Conservation (phyloP, 805 yeast genomes). For the Cyberlindnera japonica region DNA sequence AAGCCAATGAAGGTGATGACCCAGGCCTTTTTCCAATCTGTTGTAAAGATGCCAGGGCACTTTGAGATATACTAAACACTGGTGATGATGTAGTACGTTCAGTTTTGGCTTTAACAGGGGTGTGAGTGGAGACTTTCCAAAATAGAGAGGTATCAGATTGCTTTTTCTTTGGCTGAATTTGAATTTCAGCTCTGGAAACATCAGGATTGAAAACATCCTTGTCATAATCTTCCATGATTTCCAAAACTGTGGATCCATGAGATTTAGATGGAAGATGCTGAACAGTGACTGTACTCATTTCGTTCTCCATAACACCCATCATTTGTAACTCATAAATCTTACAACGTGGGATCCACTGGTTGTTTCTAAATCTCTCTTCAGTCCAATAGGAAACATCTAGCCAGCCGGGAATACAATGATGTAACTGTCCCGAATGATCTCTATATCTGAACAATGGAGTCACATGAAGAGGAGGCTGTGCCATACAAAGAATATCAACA, state of each 20-base stretch:
- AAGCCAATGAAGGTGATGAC: constrained; percentile 1
- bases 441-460: constrained; percentile 83
- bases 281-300: constrained; percentile 64
- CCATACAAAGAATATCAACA: constrained; percentile 81
- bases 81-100: constrained; percentile 17
- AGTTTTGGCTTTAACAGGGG: constrained; percentile 21
- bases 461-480: constrained; percentile 88
- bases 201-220: constrained; percentile 41
- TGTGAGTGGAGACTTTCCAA: constrained; percentile 24
- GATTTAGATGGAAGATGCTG: constrained; percentile 45
- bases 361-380: constrained; percentile 39
- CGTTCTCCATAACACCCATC: constrained; percentile 98
- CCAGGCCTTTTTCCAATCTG: constrained; percentile 15
- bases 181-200: constrained; percentile 12
- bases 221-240: constrained; percentile 71
- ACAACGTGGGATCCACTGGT: constrained; percentile 90
- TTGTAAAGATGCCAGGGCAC: constrained; percentile 20
- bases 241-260: constrained; percentile 40
- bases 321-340: constrained; percentile 93
- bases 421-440: constrained; percentile 45
- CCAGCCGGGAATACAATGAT: constrained; percentile 91
- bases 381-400: constrained; percentile 90
- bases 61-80: constrained; percentile 19
- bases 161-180: constrained; percentile 10
- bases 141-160: constrained; percentile 13